Evolutionary conservation across 2,329 filamentous ascomycete species (phyloP).

Genomic region (Xylariaceae sp.): DNA sequence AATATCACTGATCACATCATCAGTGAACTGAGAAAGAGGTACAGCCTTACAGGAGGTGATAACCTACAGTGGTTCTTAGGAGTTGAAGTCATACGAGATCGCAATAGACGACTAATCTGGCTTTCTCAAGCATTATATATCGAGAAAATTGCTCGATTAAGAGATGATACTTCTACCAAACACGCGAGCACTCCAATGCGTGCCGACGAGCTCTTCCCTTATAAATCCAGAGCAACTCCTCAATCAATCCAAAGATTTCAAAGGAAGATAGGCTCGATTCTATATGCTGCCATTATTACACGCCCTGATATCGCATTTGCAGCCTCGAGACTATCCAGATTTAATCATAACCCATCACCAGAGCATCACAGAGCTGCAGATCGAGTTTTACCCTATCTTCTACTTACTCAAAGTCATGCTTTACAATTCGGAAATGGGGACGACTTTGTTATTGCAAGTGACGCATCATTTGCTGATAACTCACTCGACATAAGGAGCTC

Average conservation of each 20-base stretch:
- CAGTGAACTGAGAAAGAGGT: no score
- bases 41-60: no score
- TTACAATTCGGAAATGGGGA: background rate
- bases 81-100: no score
- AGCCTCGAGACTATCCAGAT: background rate
- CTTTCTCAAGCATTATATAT: no score
- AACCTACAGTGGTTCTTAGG: no score
- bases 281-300: background rate
- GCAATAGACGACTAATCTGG: no score
- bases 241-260: background rate
- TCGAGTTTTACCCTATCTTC: background rate
- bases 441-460: background rate
- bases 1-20: no score
- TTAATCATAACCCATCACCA: background rate
- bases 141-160: no score
- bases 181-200: no score
- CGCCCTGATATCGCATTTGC: conserved; percentile 2
- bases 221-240: background rate
- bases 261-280: background rate
- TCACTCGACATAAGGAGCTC: conserved; percentile 5
- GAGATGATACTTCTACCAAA: no score
- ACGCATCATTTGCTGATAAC: conserved; percentile 5
- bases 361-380: background rate
- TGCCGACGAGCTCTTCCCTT: no score
- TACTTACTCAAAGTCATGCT: background rate